These are phyloP conservation scores for Xylaria acuta DNA, from an alignment of 495 filamentous ascomycete species.

Conservation along the genomic window DNA sequence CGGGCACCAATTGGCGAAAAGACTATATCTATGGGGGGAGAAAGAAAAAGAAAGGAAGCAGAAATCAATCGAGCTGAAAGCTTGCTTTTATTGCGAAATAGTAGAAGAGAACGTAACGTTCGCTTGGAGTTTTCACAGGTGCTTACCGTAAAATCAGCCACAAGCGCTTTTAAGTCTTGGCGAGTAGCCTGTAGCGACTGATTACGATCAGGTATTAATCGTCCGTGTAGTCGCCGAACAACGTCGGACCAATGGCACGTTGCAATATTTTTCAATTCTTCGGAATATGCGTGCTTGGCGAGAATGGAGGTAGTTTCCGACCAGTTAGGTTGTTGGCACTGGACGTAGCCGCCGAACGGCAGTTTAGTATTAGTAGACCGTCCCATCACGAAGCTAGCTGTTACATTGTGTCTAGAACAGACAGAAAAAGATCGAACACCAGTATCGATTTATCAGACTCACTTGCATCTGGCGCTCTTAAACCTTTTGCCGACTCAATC, in stretches of 20 bases:
- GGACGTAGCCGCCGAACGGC: neutral
- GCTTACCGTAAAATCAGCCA: neutral
- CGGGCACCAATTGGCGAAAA: too few relatives aligned
- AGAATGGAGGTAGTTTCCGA: neutral
- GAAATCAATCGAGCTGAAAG: neutral
- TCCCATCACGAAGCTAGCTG: neutral
- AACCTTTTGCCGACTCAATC: neutral
- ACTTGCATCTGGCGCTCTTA: neutral
- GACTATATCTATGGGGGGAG: too few relatives aligned
- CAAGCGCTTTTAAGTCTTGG: neutral
- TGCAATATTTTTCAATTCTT: neutral
- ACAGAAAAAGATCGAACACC: neutral
- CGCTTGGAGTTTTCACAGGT: too few relatives aligned
- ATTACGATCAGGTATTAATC: too few relatives aligned
- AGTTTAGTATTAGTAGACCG: neutral
- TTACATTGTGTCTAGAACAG: neutral
- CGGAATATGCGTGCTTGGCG: neutral
- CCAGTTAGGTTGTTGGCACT: neutral
- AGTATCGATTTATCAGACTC: neutral
- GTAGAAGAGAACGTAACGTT: too few relatives aligned
- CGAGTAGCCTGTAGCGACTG: neutral
- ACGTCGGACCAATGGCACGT: too few relatives aligned
- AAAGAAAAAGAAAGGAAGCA: neutral
- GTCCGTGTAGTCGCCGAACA: too few relatives aligned
- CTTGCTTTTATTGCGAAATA: too few relatives aligned